These are phyloP conservation scores for Lachnellula arida DNA, from an alignment of 2,329 filamentous ascomycete genomes.

Conservation along the genomic window DNA sequence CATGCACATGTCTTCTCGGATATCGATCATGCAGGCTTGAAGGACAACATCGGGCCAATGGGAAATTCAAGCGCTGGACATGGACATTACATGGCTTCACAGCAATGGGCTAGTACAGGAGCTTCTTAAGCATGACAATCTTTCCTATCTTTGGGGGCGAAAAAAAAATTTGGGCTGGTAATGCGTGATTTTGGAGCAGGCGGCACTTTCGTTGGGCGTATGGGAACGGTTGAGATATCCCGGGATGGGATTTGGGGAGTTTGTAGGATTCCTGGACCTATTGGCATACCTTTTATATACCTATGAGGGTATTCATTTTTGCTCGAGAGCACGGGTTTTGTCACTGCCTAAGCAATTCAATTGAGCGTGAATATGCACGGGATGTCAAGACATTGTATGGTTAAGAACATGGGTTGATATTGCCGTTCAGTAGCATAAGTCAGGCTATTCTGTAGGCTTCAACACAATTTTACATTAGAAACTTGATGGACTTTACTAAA, in stretches of 20 bases:
- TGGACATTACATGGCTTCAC: constrained; percentile 25
- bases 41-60: constrained; percentile 24
- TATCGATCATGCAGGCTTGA: constrained; percentile 13
- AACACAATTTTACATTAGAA: not conserved
- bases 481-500: not conserved
- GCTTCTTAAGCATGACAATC: constrained; percentile 12
- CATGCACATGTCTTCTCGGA: constrained; percentile 14
- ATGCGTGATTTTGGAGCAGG: not conserved
- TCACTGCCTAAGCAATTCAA: not conserved
- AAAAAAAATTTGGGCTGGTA: too few relatives aligned
- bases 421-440: not conserved
- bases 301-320: not conserved
- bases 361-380: not conserved
- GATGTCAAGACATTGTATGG: constrained; percentile 5
- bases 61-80: constrained; percentile 28
- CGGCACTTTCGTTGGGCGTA: not conserved
- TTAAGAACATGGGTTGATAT: not conserved
- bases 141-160: not conserved
- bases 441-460: too few relatives aligned
- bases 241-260: not conserved
- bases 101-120: constrained; percentile 28
- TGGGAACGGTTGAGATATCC: not conserved
- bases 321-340: not conserved
- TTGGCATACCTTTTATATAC: not conserved
- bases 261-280: not conserved